Base-by-base conservation (phyloP, 768 basidiomycete species). In the Termitomyces sp. region DNA sequence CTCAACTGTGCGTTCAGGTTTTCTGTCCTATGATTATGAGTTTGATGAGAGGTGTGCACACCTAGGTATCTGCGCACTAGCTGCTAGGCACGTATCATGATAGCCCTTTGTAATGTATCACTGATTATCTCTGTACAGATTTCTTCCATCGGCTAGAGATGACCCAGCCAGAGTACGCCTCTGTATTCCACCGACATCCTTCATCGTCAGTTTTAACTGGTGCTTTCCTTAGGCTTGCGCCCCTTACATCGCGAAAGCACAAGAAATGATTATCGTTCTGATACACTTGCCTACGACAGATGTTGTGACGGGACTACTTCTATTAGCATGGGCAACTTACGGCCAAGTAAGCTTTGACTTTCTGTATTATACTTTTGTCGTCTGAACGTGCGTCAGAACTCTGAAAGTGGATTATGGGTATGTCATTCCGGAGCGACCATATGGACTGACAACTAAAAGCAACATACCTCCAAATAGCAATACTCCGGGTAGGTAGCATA, bases 351-450 rank as follows among this genome's bases (percentile, higher is more conserved):
- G 54, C 49, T 43, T 7, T 23, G 11, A 38, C 23, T 25, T 29
- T 25, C 8, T 40, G 17, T 34, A 31, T 8, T n/a, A 41, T 16
- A 35, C 42, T 12, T 37, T 12, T 47, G 37, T 34, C 5, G 9
- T 16, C 46, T 56, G 21, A 55, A 38, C 45, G 31, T 51, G 34
- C 14, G 42, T 56, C 44, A 62, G 60, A 62, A 62, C 35, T 62
- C 60, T 25, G 60, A 62, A 52, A 59, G 60, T 49, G 57, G 60
- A 34, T 31, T 59, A 47, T 62, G 60, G 60, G 60, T 62, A 53
- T 54, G 60, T 59, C 11, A 48, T 48, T 49, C 16, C 37, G 42
- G 23, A 37, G 21, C 29, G 27, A 25, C 50, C 31, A 32, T 47
- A 41, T 46, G 23, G 23, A 34, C 37, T 19, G 2, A 5, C 19